Evolutionary conservation across 1,284 basidiomycete genomes (phyloP), one percentile per base, ranked within the genome.

Genomic region (Marasmius tenuissimus): DNA sequence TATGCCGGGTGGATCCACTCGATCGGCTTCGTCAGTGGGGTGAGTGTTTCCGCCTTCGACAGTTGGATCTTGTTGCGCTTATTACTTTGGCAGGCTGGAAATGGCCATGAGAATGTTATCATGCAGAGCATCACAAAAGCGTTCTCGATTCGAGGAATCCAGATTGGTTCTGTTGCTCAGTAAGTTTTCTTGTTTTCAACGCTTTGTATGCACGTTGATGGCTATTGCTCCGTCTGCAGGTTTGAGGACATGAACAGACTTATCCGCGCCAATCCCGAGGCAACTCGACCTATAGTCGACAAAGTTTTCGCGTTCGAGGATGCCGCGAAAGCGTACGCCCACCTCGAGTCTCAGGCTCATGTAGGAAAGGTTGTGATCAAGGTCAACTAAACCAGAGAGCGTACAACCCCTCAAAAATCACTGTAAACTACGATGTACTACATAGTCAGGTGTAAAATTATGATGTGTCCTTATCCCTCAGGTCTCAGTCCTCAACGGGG

Each of bases 161-260:
- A 67, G 39, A 68, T 71, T 35, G 68, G 67, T 20, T 67, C 69
- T 34, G 64, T 66, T 10, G 62, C 66, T 3, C 66, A 65, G 70
- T 70, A 56, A 50, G 66, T 34, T 6, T 6, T 22, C 40, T 20
- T 18, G 7, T 34, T 53, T n/a, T 34, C 22, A 47, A 47, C 54
- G 12, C 8, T 22, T 22, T 48, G 27, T 35, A 54, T 10, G 22
- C n/a, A 33, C 11, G 18, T 7, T 54, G 9, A 54, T 18, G 47
- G 16, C 7, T 12, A 8, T 20, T 34, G 11, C 42, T 40, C 73
- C 8, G 61, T 77, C 14, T 35, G 53, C 33, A 78, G 75, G 57
- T 81, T 84, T 59, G 73, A 76, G 62, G 74, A 76, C 53, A 78
- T 81, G 78, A 78, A 78, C 66, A 70, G 72, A 38, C 68, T 77